Base-by-base conservation (phyloP, 768 basidiomycete species). In the Termitomyces bulborhizus region DNA sequence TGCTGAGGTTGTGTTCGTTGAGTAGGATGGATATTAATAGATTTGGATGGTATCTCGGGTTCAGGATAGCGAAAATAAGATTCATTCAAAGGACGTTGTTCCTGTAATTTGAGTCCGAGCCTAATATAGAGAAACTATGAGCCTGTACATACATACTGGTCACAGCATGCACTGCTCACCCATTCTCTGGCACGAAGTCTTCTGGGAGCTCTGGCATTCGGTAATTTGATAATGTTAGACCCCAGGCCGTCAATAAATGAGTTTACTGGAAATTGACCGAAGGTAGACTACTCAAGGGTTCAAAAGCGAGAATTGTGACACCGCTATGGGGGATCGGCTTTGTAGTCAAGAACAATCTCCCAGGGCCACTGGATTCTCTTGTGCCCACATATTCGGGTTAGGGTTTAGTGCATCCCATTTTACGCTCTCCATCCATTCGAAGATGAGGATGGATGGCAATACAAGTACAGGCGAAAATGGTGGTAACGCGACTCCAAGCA, bases 341-440 rank as follows among this genome's bases (percentile, higher is more conserved):
- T 16, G 50, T 21, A 8, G 40, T 7, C 21, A 31, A 31, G 27
- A 51, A 12, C 29, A 3, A 9, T 27, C 29, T 40, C 29, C 46
- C 21, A 37, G 56, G 27, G 13, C 34, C 16, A 37, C 21, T 21
- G 56, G 21, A 24, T 32, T 34, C 15, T 26, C 44, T 37, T 21
- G 27, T 54, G 34, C 51, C 47, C 57, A 51, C 46, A 59, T 9
- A 51, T 32, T 55, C 6, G 54, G 57, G 57, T 59, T 55, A 59
- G 57, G 57, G 57, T 52, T 46, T 37, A 21, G 21, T 21, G 21
- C 21, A 21, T 21, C 21, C 21, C 21, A 21, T 21, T 21, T 21
- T n/a, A n/a, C 21, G 21, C 2, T 21, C 21, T 21, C 21, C 21
- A 21, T 21, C 21, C 21, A 21, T 21, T 21, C 21, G 21, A 21